Base-by-base conservation (phyloP, 2,329 filamentous ascomycete species). In the Fusarium verticillioides region DNA sequence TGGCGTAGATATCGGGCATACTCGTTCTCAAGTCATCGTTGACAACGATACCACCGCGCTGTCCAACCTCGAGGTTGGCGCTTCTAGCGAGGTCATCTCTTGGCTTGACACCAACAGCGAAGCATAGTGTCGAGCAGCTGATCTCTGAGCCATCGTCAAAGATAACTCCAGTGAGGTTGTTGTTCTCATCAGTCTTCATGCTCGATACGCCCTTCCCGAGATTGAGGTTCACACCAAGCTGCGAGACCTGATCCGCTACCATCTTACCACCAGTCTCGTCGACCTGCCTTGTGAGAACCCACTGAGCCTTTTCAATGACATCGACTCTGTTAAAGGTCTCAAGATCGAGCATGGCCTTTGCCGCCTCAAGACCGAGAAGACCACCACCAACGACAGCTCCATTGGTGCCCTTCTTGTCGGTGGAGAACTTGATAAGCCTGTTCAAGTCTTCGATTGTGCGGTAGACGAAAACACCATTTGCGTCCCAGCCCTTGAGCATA, bases 271-370 rank as follows among this genome's bases (percentile, higher is more conserved):
- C 95, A 79, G 97, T 94, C 13, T 85, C 87, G 78, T 98, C 95
- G 3, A 97, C 84, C 78, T 97, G 95, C 61, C 95, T 87, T 60
- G 92, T 94, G 47, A 97, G 81, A 0, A 97, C 92, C 93, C 94
- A 97, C 75, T 88, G 83, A 78, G 95, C 96, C 59, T 94, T 87
- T 81, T 97, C 95, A 58, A 97, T 90, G 13, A 97, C 84, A 74
- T 91, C 93, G 58, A 97, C 92, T 64, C 90, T 89, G 18, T 87
- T 85, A 78, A 93, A 97, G 58, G 91, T 89, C 75, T 93, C 87
- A 13, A 97, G 84, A 78, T 97, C 94, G 85, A 95, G 92, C 93
- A 97, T 95, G 4, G 95, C 95, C 78, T 97, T 96, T 39, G 94
- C 95, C 5, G 95, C 95, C 83, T 97, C 95, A 1, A 98, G 88